phyloP scores from a whole-genome alignment of 352 stramenopile genomes.

The Globisporangium radiosum region DNA sequence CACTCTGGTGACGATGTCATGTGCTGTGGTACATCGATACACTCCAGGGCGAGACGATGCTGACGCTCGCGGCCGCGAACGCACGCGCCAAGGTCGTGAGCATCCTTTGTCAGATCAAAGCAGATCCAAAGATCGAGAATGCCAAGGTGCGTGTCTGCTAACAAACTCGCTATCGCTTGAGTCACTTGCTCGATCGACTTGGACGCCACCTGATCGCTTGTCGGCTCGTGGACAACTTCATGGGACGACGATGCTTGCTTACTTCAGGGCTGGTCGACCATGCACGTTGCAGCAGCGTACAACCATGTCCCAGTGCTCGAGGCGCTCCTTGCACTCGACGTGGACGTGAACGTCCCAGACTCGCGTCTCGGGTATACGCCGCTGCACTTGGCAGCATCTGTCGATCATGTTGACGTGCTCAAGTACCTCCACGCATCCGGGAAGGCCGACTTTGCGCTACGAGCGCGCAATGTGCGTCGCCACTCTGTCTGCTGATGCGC shows the following conservation, averaged over 20 bases:
- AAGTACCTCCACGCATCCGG: conserved; percentile 26
- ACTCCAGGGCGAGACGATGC: conserved; percentile 60
- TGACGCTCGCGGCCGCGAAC: conserved; percentile 50
- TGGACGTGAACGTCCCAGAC: conserved; percentile 40
- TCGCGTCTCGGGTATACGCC: conserved; percentile 50
- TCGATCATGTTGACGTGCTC: conserved; percentile 53
- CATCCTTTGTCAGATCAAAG: conserved; percentile 65
- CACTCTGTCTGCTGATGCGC: no score
- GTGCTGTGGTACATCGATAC: no score
- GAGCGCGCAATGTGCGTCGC: conserved; percentile 27
- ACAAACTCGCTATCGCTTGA: no score
- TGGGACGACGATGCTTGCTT: neutral
- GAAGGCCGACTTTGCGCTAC: conserved; percentile 40
- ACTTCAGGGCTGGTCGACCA: conserved; percentile 42
- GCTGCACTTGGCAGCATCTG: conserved; percentile 42
- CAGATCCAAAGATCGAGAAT: conserved; percentile 46
- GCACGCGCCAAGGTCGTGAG: conserved; percentile 41
- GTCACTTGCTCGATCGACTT: no score
- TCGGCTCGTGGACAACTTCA: no score
- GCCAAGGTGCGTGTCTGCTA: no score
- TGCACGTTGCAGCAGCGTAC: conserved; percentile 52
- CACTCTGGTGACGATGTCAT: no score
- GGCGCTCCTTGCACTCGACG: conserved; percentile 29
- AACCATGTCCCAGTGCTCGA: conserved; percentile 45
- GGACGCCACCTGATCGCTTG: no score